phyloP scores from a whole-genome alignment of 306 rosid species.

The Begonia fuchsioides region DNA sequence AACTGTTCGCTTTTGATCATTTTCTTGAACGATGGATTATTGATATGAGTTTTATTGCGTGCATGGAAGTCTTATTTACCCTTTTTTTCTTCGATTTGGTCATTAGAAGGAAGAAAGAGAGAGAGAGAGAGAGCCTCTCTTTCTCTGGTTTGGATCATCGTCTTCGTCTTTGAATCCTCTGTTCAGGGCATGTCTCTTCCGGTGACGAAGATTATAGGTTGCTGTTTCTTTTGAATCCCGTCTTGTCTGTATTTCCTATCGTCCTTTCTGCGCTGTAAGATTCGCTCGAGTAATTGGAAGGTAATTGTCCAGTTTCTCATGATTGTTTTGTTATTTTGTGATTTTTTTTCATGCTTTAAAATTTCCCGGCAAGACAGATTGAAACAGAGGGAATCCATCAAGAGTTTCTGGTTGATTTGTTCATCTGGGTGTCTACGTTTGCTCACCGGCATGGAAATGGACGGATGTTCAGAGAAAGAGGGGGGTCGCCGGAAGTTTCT shows the following conservation, averaged over 20 bases:
- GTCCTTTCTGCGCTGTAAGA: too few species aligned
- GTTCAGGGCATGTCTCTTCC: too few species aligned
- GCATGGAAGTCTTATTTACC: constrained; percentile 27
- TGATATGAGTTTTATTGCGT: constrained; percentile 34
- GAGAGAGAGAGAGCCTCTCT: constrained; percentile 30
- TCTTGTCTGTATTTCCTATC: background rate
- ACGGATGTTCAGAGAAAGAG: constrained; percentile 40
- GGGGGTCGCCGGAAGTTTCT: constrained; percentile 40
- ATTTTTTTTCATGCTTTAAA: background rate
- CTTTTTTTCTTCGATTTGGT: constrained; percentile 23
- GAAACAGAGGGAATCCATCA: background rate
- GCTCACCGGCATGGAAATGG: constrained; percentile 19
- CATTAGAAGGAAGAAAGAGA: constrained; percentile 17
- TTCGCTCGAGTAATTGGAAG: too few species aligned
- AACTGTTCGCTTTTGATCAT: constrained; percentile 38
- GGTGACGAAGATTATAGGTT: background rate
- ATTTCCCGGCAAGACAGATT: background rate
- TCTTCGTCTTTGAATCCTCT: background rate
- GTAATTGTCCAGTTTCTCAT: too few species aligned
- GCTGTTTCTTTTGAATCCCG: constrained; percentile 7
- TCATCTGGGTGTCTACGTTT: constrained; percentile 4
- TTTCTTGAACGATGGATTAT: constrained; percentile 31
- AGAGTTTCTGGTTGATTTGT: constrained; percentile 1
- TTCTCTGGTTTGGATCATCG: constrained; percentile 11
- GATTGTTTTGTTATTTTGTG: too few species aligned